A percentile compares a stretch with the other conserved stretches of the same genome.
Conservation (phyloP, 2,329 filamentous ascomycete species). For the Curvularia sp. region DNA sequence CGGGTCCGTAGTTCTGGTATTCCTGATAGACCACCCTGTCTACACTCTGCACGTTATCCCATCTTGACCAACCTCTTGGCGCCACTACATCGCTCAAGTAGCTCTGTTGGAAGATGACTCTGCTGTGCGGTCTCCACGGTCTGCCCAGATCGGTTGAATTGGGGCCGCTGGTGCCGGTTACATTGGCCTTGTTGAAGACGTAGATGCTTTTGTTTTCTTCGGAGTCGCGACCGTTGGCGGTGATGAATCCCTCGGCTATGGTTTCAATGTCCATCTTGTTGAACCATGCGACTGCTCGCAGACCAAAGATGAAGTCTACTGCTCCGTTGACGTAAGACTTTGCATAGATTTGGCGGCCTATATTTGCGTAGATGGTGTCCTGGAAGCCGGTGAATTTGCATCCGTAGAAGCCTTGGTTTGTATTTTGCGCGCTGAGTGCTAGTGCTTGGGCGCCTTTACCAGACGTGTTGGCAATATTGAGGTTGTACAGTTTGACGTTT, state of each 20-base stretch:
- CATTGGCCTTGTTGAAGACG: constrained; percentile 60
- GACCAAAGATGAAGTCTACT: constrained; percentile 65
- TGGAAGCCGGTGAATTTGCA: constrained; percentile 62
- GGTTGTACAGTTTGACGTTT: constrained; percentile 65
- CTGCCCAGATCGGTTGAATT: constrained; percentile 57
- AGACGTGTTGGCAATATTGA: constrained; percentile 60
- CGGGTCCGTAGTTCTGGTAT: constrained; percentile 29
- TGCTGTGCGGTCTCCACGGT: constrained; percentile 58
- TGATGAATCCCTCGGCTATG: constrained; percentile 29
- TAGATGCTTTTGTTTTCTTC: constrained; percentile 53
- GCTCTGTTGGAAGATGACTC: constrained; percentile 59
- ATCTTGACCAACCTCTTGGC: constrained; percentile 60
- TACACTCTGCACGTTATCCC: constrained; percentile 27
- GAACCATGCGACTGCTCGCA: constrained; percentile 57
- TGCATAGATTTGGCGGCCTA: constrained; percentile 62
- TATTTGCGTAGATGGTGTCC: constrained; percentile 55
- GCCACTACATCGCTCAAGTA: constrained; percentile 63
- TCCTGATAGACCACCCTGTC: constrained; percentile 27
- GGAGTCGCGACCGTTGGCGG: constrained; percentile 31
- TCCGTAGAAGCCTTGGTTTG: constrained; percentile 62
- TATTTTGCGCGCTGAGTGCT: constrained; percentile 59
- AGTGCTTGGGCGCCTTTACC: constrained; percentile 53
- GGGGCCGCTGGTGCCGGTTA: constrained; percentile 49
- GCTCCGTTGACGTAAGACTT: constrained; percentile 64
- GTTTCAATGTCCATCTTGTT: constrained; percentile 41